These are phyloP conservation scores for Melaleuca quinquenervia DNA, from an alignment of 345 rosid species.

Conservation along the genomic window DNA sequence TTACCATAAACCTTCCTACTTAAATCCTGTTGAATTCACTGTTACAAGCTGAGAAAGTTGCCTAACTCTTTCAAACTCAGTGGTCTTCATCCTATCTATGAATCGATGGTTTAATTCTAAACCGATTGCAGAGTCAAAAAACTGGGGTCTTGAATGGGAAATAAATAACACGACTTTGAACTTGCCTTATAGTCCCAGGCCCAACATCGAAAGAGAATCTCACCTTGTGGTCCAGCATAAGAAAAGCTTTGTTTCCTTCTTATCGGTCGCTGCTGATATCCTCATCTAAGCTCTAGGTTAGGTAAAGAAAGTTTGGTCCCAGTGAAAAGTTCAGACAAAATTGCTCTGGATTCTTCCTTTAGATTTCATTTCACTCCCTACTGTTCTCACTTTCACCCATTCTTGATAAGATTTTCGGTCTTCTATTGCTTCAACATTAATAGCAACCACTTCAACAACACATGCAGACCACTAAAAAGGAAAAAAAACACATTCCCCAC, in stretches of 20 bases:
- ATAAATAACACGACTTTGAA: not conserved
- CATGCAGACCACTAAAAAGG: not conserved
- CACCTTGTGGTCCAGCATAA: not conserved
- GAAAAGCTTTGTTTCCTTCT: not conserved
- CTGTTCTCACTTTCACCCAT: not conserved
- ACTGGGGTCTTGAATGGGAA: not conserved
- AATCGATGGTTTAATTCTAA: not conserved
- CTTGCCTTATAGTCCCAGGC: not conserved
- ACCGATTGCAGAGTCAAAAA: not conserved
- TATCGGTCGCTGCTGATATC: not conserved
- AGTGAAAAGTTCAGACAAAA: not conserved
- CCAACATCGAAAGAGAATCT: not conserved
- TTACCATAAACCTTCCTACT: not conserved
- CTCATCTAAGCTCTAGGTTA: not conserved
- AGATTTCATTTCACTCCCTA: not conserved
- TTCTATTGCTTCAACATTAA: not conserved
- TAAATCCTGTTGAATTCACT: not conserved
- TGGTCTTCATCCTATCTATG: not conserved
- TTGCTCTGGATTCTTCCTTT: not conserved
- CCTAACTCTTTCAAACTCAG: not conserved
- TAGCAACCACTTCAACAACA: not conserved
- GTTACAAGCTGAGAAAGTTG: not conserved
- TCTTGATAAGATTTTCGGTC: not conserved
- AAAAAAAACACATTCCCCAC: not conserved
- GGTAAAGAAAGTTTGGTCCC: not conserved